Percentiles rank a stretch among this genome's conserved stretches.
These are phyloP conservation scores for Dujonia santamariae DNA, from an alignment of 1,139 yeast genomes.

Conservation along the genomic window DNA sequence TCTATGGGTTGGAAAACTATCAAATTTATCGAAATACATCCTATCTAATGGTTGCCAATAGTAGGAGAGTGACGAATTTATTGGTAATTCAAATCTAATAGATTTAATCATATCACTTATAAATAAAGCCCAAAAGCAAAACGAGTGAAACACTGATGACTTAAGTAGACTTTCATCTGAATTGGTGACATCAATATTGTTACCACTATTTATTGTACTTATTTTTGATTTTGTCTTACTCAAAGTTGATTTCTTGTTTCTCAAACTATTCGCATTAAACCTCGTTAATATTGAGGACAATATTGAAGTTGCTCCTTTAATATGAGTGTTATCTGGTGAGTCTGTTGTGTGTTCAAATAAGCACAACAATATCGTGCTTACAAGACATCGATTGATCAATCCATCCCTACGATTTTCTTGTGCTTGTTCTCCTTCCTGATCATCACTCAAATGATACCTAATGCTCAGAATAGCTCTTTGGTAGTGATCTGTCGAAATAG, in stretches of 20 bases:
- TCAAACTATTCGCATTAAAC: slow-evolving; percentile 10
- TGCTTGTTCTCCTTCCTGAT: neutral
- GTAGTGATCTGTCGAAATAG: slow-evolving; percentile 34
- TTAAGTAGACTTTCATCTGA: slow-evolving; percentile 19
- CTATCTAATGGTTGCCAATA: slow-evolving; percentile 35
- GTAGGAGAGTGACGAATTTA: slow-evolving; percentile 27
- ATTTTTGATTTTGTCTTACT: neutral
- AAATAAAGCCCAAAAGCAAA: slow-evolving; percentile 37
- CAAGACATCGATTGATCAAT: slow-evolving; percentile 31
- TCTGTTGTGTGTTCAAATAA: slow-evolving; percentile 38
- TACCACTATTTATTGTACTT: neutral
- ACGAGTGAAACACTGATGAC: slow-evolving; percentile 27
- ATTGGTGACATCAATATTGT: neutral
- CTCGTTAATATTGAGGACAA: slow-evolving; percentile 23
- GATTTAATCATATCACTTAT: slow-evolving; percentile 35
- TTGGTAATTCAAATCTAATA: slow-evolving; percentile 28
- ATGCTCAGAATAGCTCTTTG: slow-evolving; percentile 34
- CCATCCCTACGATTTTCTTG: slow-evolving; percentile 15
- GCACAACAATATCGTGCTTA: slow-evolving; percentile 37
- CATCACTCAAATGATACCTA: slow-evolving; percentile 24
- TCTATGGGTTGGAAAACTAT: slow-evolving; percentile 8
- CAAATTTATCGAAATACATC: slow-evolving; percentile 23
- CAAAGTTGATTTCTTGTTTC: neutral
- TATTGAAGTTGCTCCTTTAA: slow-evolving; percentile 34
- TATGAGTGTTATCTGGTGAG: slow-evolving; percentile 34